Evolutionary conservation across 257 asterid genomes (phyloP).

Genomic region (Primulina eburnea): DNA sequence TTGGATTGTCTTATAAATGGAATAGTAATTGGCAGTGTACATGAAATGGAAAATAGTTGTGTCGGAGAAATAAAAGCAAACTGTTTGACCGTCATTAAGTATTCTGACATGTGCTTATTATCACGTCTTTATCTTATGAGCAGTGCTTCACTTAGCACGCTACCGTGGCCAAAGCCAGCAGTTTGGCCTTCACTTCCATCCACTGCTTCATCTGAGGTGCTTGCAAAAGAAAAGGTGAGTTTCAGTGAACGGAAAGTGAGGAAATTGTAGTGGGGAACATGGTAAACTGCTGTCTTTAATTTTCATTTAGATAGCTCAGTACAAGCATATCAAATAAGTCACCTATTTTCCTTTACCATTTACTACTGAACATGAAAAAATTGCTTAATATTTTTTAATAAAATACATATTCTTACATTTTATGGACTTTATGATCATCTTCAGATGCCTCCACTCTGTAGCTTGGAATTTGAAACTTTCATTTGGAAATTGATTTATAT

Average conservation of each 20-base stretch:
- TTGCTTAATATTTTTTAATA: slow-evolving; percentile 5
- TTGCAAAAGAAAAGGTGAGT: slow-evolving; percentile 91
- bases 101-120: slow-evolving; percentile 28
- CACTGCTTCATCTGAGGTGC: slow-evolving; percentile 77
- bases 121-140: slow-evolving; percentile 24
- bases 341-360: slow-evolving; percentile 11
- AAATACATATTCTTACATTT: not conserved
- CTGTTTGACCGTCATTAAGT: slow-evolving; percentile 9
- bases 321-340: slow-evolving; percentile 3
- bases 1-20: slow-evolving; percentile 5
- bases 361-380: slow-evolving; percentile 15
- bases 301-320: slow-evolving; percentile 15
- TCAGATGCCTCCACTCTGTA: not conserved
- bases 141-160: slow-evolving; percentile 98
- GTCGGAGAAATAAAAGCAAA: slow-evolving; percentile 19
- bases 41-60: slow-evolving; percentile 18
- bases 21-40: slow-evolving; percentile 16
- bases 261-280: not conserved
- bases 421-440: slow-evolving; percentile 15
- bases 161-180: slow-evolving; percentile 98
- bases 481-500: not conserved
- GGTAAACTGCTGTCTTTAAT: slow-evolving; percentile 12
- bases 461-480: slow-evolving; percentile 4
- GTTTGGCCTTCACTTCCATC: slow-evolving; percentile 97
- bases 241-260: slow-evolving; percentile 25